phyloP scores from a whole-genome alignment of 2,329 filamentous ascomycete genomes.

The Plenodomus tracheiphilus region DNA sequence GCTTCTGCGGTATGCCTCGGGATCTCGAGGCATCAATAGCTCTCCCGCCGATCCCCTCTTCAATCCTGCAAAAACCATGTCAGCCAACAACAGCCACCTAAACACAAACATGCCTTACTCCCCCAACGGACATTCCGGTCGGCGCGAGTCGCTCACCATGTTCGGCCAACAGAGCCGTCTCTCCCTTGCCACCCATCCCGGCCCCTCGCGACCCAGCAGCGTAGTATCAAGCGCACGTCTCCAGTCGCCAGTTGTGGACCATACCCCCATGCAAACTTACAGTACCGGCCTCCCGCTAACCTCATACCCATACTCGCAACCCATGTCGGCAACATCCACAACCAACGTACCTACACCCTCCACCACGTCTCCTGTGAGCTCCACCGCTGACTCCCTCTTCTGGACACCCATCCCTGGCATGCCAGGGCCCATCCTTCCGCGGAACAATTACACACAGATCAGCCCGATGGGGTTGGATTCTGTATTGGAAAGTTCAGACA shows the following conservation, averaged over 20 bases:
- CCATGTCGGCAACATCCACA: conserved; percentile 10
- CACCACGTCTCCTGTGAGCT: neutral
- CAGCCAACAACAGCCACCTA: conserved; percentile 12
- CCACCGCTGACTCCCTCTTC: conserved; percentile 28
- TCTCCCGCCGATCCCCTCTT: conserved; percentile 25
- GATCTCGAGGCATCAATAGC: conserved; percentile 18
- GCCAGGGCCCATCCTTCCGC: conserved; percentile 41
- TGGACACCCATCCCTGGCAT: conserved; percentile 48
- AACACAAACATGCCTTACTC: conserved; percentile 6
- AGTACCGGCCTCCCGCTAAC: conserved; percentile 13
- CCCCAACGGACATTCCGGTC: conserved; percentile 4
- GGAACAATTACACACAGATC: conserved; percentile 28
- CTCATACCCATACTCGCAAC: conserved; percentile 21
- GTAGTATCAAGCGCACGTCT: conserved; percentile 18
- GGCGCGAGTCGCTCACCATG: conserved; percentile 37
- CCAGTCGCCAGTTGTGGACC: conserved; percentile 12
- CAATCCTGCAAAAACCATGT: conserved; percentile 15
- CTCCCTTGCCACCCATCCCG: conserved; percentile 20
- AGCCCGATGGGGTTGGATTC: conserved; percentile 43
- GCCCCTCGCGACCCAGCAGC: conserved; percentile 15
- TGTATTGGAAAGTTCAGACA: conserved; percentile 32
- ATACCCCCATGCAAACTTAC: conserved; percentile 14
- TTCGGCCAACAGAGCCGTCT: conserved; percentile 24
- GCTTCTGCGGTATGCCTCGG: conserved; percentile 20
- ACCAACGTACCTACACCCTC: neutral